Evolutionary conservation across 495 filamentous ascomycete species (phyloP), one percentile per base, ranked within the genome.

Genomic region (Halenospora varia): DNA sequence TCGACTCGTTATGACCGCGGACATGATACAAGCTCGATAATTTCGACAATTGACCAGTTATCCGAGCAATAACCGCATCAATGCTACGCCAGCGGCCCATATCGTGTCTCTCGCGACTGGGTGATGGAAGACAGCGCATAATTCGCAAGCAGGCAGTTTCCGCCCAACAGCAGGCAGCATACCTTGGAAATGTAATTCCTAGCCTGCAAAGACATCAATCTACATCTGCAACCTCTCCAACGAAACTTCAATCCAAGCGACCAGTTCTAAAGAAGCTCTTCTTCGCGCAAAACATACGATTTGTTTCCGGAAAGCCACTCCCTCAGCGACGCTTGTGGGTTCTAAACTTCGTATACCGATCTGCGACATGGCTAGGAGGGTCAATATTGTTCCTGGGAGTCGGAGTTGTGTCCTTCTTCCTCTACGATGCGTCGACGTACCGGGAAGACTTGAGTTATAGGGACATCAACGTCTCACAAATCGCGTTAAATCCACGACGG

Each of bases 361-460:
- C 71, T 20, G 77, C 76, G 0, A 77, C 80, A 2, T 70, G 71
- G 59, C 52, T 83, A 22, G 80, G 80, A 23, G 74, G 70, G 13
- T 75, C 78, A 1, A 60, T 79, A 23, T 66, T 70, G 0, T 67
- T 81, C 39, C 3, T 82, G 9, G 72, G 73, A 45, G 53, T 67
- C 11, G 69, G 78, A 19, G 78, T 97, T 2, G 66, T 89, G 24
- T 88, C 79, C 11, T 96, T 99, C 77, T 97, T 99, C 74, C 63
- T 94, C 63, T 99, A 96, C 72, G 95, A 99, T 77, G 86, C 90
- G 15, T 88, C 83, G 47, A 97, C 95, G 10, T 97, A 97, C 71
- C 83, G 83, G 45, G 85, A 89, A 57, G 74, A 82, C 48, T 71
- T 80, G 0, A 79, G 71, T 15, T 79, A 78, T 46, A 74, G 74